Base-by-base conservation (phyloP, 768 basidiomycete genomes). In the Antrodiella citrinella region DNA sequence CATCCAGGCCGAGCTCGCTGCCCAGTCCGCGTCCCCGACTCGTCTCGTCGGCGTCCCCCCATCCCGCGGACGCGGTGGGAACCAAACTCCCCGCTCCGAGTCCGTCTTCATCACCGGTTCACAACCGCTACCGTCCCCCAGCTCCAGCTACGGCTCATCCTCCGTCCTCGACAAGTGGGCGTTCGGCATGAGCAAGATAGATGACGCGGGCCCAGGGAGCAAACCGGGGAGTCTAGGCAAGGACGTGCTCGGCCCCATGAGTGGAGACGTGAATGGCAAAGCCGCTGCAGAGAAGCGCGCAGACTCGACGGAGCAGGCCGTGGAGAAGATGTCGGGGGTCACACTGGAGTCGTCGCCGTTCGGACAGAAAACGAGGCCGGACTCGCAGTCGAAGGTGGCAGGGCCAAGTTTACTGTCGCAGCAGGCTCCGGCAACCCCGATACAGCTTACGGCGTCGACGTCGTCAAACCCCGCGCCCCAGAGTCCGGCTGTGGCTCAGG, bases 111-210 rank as follows among this genome's bases (percentile, higher is more conserved):
- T 97, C 66, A 95, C 91, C 3, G 91, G 88, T 23, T 91, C 88
- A 0, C 95, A 93, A 62, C 95, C 95, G 0, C 75, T 99, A 4
- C 95, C 95, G 0, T 90, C 87, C 2, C 88, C 88, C 0, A 82
- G 81, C 13, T 86, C 84, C 24, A 84, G 84, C 3, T 84, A 79
- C 60, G 78, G 73, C 42, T 72, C 77, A 19, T 81, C 80, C 47
- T 86, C 90, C 11, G 62, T 64, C 51, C 69, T 94, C 44, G 94
- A 96, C 73, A 86, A 85, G 57, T 90, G 83, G 73, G 83, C 82
- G 0, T 95, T 99, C 59, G 85, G 82, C 2, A 98, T 98, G 95
- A 84, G 78, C 69, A 89, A 84, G 68, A 94, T 97, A 59, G 87
- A 82, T 19, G 72, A 70, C 41, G 44, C 61, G 43, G 58, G 61